Evolutionary conservation across 2,329 filamentous ascomycete species (phyloP).

Genomic region (Cordyceps cicadae): DNA sequence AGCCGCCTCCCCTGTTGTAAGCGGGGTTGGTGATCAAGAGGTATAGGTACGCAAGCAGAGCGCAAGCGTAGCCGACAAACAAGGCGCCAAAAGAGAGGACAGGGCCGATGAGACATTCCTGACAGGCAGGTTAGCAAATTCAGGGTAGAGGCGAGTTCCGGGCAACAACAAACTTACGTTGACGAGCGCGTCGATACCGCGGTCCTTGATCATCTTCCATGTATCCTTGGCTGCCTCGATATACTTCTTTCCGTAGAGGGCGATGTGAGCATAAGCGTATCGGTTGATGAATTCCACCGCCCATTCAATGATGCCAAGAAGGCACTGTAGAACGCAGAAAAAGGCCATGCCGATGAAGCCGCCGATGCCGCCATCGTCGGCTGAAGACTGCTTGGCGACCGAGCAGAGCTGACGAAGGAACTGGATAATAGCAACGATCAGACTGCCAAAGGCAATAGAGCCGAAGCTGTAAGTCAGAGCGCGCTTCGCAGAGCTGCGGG

Average conservation of each 20-base stretch:
- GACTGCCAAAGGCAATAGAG: constrained; percentile 76
- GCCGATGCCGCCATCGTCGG: constrained; percentile 62
- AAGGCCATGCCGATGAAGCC: constrained; percentile 58
- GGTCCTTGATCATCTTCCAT: constrained; percentile 84
- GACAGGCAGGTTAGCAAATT: constrained; percentile 13
- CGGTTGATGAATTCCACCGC: constrained; percentile 81
- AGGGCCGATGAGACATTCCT: constrained; percentile 70
- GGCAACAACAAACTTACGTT: constrained; percentile 40
- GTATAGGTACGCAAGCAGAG: constrained; percentile 79
- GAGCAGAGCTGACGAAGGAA: constrained; percentile 74
- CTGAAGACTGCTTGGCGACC: constrained; percentile 56
- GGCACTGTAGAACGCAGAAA: constrained; percentile 68
- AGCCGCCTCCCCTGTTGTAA: constrained; percentile 62
- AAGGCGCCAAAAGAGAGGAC: constrained; percentile 69
- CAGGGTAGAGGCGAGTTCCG: neutral
- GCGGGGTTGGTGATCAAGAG: constrained; percentile 69
- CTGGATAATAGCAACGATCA: constrained; percentile 82
- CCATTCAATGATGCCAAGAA: constrained; percentile 76
- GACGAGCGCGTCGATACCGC: constrained; percentile 81
- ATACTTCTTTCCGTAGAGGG: constrained; percentile 84
- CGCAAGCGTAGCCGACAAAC: constrained; percentile 76
- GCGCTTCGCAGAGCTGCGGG: constrained; percentile 72
- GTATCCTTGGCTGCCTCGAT: constrained; percentile 81
- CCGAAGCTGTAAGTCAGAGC: constrained; percentile 88
- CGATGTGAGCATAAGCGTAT: constrained; percentile 88